Evolutionary conservation across 345 rosid species (phyloP).

Genomic region (Hibiscus syriacus): DNA sequence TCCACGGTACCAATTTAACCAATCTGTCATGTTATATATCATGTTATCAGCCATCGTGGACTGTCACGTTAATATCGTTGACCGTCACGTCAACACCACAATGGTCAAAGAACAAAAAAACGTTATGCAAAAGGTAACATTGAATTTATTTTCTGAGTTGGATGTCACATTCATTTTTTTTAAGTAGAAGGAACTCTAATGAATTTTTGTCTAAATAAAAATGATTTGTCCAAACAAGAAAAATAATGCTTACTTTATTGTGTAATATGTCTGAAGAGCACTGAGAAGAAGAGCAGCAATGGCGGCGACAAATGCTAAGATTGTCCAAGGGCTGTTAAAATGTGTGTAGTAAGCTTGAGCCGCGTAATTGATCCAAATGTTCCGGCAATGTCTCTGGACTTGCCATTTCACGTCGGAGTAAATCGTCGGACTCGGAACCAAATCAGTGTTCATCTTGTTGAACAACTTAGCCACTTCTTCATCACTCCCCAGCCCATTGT

Average conservation of each 20-base stretch:
- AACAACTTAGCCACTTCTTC: slow-evolving; percentile 2
- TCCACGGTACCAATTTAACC: too few relatives aligned
- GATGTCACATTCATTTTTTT: too few relatives aligned
- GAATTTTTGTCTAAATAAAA: too few relatives aligned
- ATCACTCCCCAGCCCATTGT: slow-evolving; percentile 4
- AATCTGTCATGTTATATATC: too few relatives aligned
- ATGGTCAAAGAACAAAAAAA: too few relatives aligned
- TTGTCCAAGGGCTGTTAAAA: not conserved
- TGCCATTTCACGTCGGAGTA: not conserved
- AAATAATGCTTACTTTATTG: not conserved
- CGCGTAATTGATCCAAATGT: not conserved
- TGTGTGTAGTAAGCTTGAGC: slow-evolving; percentile 7
- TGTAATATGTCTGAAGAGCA: not conserved
- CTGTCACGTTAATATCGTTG: too few relatives aligned
- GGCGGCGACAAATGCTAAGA: slow-evolving; percentile 1
- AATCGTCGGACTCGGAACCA: not conserved
- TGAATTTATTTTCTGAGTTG: too few relatives aligned
- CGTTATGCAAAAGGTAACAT: too few relatives aligned
- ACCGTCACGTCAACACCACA: too few relatives aligned
- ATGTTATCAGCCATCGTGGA: too few relatives aligned
- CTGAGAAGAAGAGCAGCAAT: not conserved
- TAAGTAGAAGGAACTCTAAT: too few relatives aligned
- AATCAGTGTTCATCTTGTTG: slow-evolving; percentile 4
- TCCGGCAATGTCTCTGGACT: not conserved
- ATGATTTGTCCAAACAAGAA: not conserved